Evolutionary conservation across 352 stramenopile genomes (phyloP), one percentile per base, ranked within the genome.

Genomic region (Pythium volutum): DNA sequence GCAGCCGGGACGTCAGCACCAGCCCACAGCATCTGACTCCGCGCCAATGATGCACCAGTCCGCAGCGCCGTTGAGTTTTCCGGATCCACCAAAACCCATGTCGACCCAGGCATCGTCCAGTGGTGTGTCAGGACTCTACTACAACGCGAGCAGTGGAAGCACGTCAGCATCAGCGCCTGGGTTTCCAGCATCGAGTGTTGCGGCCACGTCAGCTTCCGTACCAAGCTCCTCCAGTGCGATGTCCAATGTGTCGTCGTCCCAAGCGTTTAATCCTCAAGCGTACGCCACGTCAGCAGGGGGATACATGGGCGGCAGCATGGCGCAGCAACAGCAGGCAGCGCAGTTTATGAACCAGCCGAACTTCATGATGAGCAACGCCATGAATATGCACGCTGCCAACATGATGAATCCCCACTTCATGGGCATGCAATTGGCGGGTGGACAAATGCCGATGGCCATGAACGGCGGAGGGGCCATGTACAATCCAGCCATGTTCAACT

Each of bases 401-500:
- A 81, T 85, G 66, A 60, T 74, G 69, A 83, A 72, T 36, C 71
- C 80, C 42, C 78, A 87, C 56, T 78, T 84, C 51, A 83, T 89
- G 54, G 72, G 60, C 0, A 75, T 79, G 71, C 69, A 67, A 31
- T 59, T 62, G 14, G 6, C 31, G 55, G 27, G 39, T 4, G 42
- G 41, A 14, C 62, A 63, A 10, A 64, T 69, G 62, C 55, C 62
- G 5, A 84, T 91, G 73, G 67, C 70, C 12, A 84, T 90, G 73
- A 64, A 57, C 22, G 23, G 23, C 1, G 58, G 66, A 5, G n/a
- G n/a, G n/a, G 70, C 64, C 26, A 88, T 90, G 77, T 90, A 79
- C 55, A 74, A 68, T 41, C 27, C 68, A 22, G 62, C 57, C 52
- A 63, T 70, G 64, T 70, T 70, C 33, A 41, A 26, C 18, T 43